phyloP scores from a whole-genome alignment of 2,329 filamentous ascomycete genomes.

The Alternaria gaisen region DNA sequence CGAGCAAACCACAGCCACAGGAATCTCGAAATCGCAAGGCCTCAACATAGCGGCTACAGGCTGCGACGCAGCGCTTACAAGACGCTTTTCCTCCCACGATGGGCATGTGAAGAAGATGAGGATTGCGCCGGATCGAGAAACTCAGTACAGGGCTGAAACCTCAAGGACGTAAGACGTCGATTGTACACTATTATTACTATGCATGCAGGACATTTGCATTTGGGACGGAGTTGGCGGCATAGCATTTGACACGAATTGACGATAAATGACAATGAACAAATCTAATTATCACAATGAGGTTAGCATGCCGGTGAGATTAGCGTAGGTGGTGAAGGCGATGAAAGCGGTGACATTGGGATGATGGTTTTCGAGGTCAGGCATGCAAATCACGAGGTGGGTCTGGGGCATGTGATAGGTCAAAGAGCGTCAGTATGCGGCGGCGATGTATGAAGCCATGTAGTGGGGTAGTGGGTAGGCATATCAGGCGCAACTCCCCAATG shows the following conservation, averaged over 20 bases:
- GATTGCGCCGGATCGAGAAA: not conserved
- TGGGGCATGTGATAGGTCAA: conserved; percentile 9
- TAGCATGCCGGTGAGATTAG: not conserved
- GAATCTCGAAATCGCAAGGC: not conserved
- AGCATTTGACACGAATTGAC: not conserved
- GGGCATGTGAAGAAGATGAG: not conserved
- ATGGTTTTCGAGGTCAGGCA: not conserved
- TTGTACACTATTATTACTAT: conserved; percentile 6
- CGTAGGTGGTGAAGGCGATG: not conserved
- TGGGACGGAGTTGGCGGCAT: not conserved
- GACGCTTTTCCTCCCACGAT: not conserved
- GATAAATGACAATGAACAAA: conserved; percentile 6
- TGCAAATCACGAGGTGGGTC: not conserved
- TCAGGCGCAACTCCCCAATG: not conserved
- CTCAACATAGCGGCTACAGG: not conserved
- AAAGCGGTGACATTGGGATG: not conserved
- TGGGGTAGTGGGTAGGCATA: conserved; percentile 1
- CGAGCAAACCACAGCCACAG: not conserved
- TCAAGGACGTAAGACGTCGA: not conserved
- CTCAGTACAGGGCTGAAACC: not conserved
- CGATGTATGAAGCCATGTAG: not conserved
- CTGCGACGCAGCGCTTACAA: not conserved
- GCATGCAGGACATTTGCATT: conserved; percentile 6
- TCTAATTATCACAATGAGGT: not conserved
- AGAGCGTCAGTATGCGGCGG: not conserved